Evolutionary conservation across 345 rosid species (phyloP), one percentile per base, ranked within the genome.

Genomic region (Ceriops tagal): DNA sequence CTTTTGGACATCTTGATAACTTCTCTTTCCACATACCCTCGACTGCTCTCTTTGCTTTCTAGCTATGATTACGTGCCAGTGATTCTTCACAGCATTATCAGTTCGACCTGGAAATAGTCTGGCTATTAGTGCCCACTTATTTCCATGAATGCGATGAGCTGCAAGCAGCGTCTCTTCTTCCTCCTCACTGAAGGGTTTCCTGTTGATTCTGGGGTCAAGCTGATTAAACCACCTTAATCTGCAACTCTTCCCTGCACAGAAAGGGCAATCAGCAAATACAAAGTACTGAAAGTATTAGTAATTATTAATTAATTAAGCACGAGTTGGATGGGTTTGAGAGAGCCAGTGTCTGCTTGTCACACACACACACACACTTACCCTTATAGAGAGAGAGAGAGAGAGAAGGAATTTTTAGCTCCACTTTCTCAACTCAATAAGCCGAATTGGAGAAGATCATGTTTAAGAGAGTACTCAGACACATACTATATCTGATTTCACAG

Each of bases 171-270:
- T 73, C 51, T 69, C 71, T 64, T 73, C 81, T 31, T 77, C 81
- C 34, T 77, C 77, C n/a, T 77, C 81, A 1, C 66, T 77, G 53
- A 77, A 77, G 35, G 77, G 73, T 28, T 27, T 73, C 35, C 66
- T 77, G 68, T 77, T 77, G 8, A 77, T 77, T 26, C 61, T 73
- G 31, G 81, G 77, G 62, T 77, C 81, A 53, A 77, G 77, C 70
- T 77, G 81, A 73, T 77, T 77, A 60, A 57, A 77, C 81, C 81
- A 77, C 65, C 81, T 77, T 66, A 77, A 73, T 73, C 81, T 73
- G 55, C 77, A 77, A 16, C 81, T 77, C 53, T 77, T 77, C 53
- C 81, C 81, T 77, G 22, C 63, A 66, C 47, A 70, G 53, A 13
- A 65, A 59, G 24, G 37, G 13, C 53, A 37, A 26, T n/a, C 20